Evolutionary conservation across 2,329 filamentous ascomycete genomes (phyloP), one percentile per base, ranked within the genome.

Genomic region (Coniochaeta prunicola): DNA sequence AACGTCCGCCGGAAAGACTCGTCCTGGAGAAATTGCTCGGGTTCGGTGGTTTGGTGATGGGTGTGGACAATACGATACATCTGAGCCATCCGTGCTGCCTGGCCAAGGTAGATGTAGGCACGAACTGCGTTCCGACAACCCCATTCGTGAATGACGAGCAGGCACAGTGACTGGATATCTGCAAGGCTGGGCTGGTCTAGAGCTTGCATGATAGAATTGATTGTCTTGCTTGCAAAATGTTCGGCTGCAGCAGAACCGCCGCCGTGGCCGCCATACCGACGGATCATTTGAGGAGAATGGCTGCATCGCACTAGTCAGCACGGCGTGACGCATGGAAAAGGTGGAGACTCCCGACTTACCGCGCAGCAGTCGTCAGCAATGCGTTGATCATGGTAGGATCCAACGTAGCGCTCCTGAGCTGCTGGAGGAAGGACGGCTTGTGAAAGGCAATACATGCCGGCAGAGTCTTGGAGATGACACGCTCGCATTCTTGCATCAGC

Each of bases 91-190:
- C 83, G 80, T n/a, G 81, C 79, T 33, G 83, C 83, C 67, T 85
- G 82, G 62, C 83, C 83, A 26, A 86, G 76, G 67, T 85, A 85
- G 68, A 84, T 80, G 74, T 86, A 86, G 61, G 83, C 83, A 19
- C 83, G 81, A 31, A 86, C 81, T 38, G 83, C 83, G 68, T 84
- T 85, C 45, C 83, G 73, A 59, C 79, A 80, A 54, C 83, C 83
- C 83, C 83, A 86, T 71, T 86, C 83, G 64, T 86, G 83, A 57
- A 86, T 82, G 63, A 84, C 80, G 63, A 86, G 71, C 58, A 86
- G 75, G 70, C 83, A 85, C 31, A 85, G 73, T 55, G 82, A 79
- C 72, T 86, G 83, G 59, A 86, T 84, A 62, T 86, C 83, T 59
- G 81, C 80, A 42, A 86, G 77, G 61, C 76, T 81, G 26, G 83